Evolutionary conservation across 2,329 filamentous ascomycete genomes (phyloP), one percentile per base, ranked within the genome.

Genomic region (Waltergamsia citrina): DNA sequence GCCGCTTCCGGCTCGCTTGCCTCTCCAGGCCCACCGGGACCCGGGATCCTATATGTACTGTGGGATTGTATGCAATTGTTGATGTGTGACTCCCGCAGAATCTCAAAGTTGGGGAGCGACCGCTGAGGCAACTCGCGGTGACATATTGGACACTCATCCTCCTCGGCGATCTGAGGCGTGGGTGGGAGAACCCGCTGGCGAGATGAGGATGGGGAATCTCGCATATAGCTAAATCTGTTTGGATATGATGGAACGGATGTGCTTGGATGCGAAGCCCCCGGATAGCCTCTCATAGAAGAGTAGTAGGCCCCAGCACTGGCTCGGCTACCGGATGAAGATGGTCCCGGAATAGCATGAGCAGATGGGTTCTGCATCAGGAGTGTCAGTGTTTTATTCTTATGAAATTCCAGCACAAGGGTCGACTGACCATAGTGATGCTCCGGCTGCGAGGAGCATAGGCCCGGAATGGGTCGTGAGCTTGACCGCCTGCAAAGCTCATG

Each of bases 61-160:
- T 76, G 69, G 7, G 61, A 54, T 22, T 56, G 57, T 39, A 81
- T 75, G 47, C 77, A 81, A 7, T 54, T 51, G 20, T 60, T 65
- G 38, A 81, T 76, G 44, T 81, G 77, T 20, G 61, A 53, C 45
- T 77, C 73, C 21, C 76, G 67, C 10, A 71, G 57, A 4, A 53
- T 43, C 45, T 79, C 73, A 36, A 60, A 73, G 40, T 77, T 65
- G 3, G 65, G 52, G 3, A 78, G 59, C 5, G 52, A 53, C 14
- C 64, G 62, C 3, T 74, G 69, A 1, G 83, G 81, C 4, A 87
- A 65, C 54, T 86, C 81, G 24, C 65, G 59, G 47, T 84, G 81
- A 46, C 84, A 90, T 29, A 88, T 71, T 1, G 83, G 83, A 41
- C 84, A 90, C 46, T 85, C 80, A 49, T 88, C 83, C 49, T 87